Evolutionary conservation across 129 eudicot genomes (phyloP).

Genomic region (Gnaphalium uliginosum): DNA sequence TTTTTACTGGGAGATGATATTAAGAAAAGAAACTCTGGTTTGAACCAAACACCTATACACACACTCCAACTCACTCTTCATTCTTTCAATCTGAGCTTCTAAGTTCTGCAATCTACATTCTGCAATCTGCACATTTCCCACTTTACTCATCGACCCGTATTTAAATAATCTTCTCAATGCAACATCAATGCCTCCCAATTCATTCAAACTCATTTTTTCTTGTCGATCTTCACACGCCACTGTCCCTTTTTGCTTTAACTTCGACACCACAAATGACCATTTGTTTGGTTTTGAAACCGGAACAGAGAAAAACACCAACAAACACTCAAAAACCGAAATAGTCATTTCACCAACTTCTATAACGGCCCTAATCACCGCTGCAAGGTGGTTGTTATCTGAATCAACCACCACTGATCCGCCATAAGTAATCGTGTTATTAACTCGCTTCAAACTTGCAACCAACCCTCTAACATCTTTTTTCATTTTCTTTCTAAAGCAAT

Average conservation of each 20-base stretch:
- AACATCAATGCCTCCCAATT: conserved; percentile 25
- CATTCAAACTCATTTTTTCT: conserved; percentile 20
- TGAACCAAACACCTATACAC: conserved; percentile 37
- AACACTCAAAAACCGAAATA: conserved; percentile 34
- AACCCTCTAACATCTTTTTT: conserved; percentile 36
- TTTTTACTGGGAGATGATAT: conserved; percentile 30
- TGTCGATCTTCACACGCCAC: conserved; percentile 30
- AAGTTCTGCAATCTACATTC: conserved; percentile 31
- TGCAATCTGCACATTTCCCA: conserved; percentile 13
- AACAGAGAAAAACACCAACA: conserved; percentile 27
- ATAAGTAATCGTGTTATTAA: conserved; percentile 22
- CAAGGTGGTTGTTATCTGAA: conserved; percentile 13
- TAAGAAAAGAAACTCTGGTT: conserved; percentile 35
- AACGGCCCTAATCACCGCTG: conserved; percentile 32
- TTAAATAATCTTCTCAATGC: conserved; percentile 25
- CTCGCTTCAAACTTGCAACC: conserved; percentile 40
- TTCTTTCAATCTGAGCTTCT: conserved; percentile 30
- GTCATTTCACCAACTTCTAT: conserved; percentile 41
- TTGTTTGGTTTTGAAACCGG: conserved; percentile 33
- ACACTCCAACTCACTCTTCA: conserved; percentile 32
- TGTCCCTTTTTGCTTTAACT: conserved; percentile 28
- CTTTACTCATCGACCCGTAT: neutral
- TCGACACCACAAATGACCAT: conserved; percentile 38
- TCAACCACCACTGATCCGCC: conserved; percentile 24
- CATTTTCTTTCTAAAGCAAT: conserved; percentile 47